A percentile compares a stretch with the other conserved stretches of the same genome.
Conservation (phyloP, 208 protist genomes). For the Trypanosoma conorhini region DNA sequence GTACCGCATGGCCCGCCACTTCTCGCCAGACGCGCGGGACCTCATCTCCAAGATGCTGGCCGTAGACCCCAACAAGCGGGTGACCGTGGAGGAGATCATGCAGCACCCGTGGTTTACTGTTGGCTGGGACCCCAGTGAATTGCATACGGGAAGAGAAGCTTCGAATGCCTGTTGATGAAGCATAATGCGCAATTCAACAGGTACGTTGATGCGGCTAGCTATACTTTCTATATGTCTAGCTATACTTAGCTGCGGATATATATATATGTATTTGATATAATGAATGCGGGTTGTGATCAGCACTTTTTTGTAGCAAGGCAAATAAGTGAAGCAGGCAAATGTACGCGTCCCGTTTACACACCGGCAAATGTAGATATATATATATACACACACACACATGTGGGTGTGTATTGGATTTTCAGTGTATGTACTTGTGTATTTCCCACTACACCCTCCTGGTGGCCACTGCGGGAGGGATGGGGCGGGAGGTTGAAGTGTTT, state of each 20-base stretch:
- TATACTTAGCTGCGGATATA: slow-evolving; percentile 2
- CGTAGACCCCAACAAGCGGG: slow-evolving; percentile 75
- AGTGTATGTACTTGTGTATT: too few relatives aligned
- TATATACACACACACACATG: too few relatives aligned
- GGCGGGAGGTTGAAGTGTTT: too few relatives aligned
- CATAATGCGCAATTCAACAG: slow-evolving; percentile 20
- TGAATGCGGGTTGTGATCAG: too few relatives aligned
- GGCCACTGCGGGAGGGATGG: too few relatives aligned
- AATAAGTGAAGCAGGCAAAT: too few relatives aligned
- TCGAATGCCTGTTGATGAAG: slow-evolving; percentile 7
- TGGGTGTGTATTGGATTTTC: too few relatives aligned
- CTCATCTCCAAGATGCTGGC: slow-evolving; percentile 82
- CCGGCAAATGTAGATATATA: too few relatives aligned
- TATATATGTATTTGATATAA: slow-evolving; percentile 17
- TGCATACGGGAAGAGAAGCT: slow-evolving; percentile 11
- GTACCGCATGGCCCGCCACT: slow-evolving; percentile 75
- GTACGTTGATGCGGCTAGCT: background rate
- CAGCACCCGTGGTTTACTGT: slow-evolving; percentile 85
- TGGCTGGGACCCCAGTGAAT: slow-evolving; percentile 56
- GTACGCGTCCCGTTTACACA: too few relatives aligned
- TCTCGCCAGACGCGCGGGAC: slow-evolving; percentile 65
- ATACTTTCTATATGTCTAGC: background rate
- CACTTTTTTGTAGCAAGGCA: too few relatives aligned
- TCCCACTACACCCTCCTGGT: too few relatives aligned
- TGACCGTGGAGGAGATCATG: slow-evolving; percentile 87